Evolutionary conservation across 805 yeast genomes (phyloP).

Genomic region (Barnettozyma botsteinii): DNA sequence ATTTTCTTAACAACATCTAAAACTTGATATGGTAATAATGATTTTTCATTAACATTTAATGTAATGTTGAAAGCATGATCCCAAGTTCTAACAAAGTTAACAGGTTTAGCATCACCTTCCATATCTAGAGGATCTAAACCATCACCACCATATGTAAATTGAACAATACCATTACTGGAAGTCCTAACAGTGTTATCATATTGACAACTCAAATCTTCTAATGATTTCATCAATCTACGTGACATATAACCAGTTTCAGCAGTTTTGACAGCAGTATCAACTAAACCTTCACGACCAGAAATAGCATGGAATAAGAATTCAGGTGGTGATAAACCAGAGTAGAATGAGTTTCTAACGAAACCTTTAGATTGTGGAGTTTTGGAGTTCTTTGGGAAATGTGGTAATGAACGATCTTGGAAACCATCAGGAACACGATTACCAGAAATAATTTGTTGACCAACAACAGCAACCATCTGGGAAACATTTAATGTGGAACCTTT

Average conservation of each 20-base stretch:
- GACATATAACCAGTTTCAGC: slow-evolving; percentile 99
- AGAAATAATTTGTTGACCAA: slow-evolving; percentile 96
- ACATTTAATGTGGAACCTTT: slow-evolving; percentile 97
- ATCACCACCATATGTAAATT: slow-evolving; percentile 97
- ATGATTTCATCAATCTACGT: slow-evolving; percentile 93
- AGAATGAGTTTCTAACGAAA: slow-evolving; percentile 93
- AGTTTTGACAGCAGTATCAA: slow-evolving; percentile 98
- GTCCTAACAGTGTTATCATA: slow-evolving; percentile 95
- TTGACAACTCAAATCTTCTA: slow-evolving; percentile 90
- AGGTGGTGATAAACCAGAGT: slow-evolving; percentile 90
- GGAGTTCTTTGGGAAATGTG: slow-evolving; percentile 93
- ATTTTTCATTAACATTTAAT: slow-evolving; percentile 44
- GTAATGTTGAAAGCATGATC: slow-evolving; percentile 80
- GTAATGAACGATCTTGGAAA: slow-evolving; percentile 97
- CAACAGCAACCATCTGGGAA: slow-evolving; percentile 99
- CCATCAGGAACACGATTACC: slow-evolving; percentile 99
- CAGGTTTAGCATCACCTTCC: slow-evolving; percentile 99
- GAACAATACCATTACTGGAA: slow-evolving; percentile 93
- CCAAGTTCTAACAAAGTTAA: slow-evolving; percentile 92
- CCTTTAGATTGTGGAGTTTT: slow-evolving; percentile 98
- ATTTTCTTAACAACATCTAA: slow-evolving; percentile 46
- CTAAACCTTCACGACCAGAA: slow-evolving; percentile 99
- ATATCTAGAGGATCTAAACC: slow-evolving; percentile 96
- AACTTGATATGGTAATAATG: slow-evolving; percentile 69
- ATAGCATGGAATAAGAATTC: slow-evolving; percentile 97